These are phyloP conservation scores for Candida xyloterini DNA, from an alignment of 805 yeast genomes.

Conservation along the genomic window DNA sequence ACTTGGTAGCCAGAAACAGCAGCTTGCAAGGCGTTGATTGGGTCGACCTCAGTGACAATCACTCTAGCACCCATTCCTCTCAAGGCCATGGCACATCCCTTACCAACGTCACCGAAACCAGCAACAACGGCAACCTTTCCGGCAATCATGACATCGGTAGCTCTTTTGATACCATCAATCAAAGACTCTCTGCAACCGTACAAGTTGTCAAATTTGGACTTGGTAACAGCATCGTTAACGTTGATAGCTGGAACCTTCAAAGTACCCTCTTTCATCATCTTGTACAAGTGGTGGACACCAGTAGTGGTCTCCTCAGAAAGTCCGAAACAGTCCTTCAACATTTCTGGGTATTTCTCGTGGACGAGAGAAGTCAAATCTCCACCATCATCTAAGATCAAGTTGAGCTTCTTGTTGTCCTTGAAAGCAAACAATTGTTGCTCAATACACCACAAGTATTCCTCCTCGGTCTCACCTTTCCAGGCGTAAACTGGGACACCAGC, in stretches of 20 bases:
- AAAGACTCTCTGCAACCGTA: constrained; percentile 99
- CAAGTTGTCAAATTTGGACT: constrained; percentile 98
- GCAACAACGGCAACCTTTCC: constrained; percentile 99
- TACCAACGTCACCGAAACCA: constrained; percentile 99
- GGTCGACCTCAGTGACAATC: constrained; percentile 94
- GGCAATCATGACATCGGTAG: constrained; percentile 99
- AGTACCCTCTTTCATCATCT: constrained; percentile 81
- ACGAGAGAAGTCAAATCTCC: constrained; percentile 97
- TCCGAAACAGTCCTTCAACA: constrained; percentile 93
- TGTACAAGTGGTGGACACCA: constrained; percentile 99
- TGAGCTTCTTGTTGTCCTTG: constrained; percentile 93
- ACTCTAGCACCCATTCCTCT: constrained; percentile 99
- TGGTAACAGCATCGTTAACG: constrained; percentile 98
- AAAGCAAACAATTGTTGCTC: constrained; percentile 98
- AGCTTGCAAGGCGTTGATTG: constrained; percentile 98
- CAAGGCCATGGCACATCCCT: constrained; percentile 99
- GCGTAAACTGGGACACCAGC: constrained; percentile 99
- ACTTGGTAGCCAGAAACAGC: constrained; percentile 99
- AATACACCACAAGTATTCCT: constrained; percentile 98
- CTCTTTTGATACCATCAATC: constrained; percentile 98
- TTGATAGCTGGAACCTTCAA: constrained; percentile 99
- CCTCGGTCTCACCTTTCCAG: constrained; percentile 99
- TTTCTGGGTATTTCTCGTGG: constrained; percentile 97
- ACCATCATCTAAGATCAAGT: constrained; percentile 98
- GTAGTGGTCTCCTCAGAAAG: constrained; percentile 99